These are phyloP conservation scores for Poteriospumella lacustris DNA, from an alignment of 108 stramenopile species.

Conservation along the genomic window DNA sequence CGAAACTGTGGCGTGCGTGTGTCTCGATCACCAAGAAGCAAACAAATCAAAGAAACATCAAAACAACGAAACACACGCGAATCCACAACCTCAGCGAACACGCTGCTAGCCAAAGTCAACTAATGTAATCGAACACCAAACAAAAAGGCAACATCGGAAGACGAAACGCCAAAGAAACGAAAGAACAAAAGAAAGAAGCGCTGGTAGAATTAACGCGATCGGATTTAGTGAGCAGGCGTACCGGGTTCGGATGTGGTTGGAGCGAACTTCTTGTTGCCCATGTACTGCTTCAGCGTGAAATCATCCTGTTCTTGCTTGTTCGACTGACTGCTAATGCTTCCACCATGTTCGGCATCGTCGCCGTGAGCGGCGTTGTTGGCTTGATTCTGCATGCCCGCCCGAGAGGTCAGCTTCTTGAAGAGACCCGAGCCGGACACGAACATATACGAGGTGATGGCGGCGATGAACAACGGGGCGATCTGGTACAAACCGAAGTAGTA, in stretches of 20 bases:
- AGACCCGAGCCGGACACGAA: not conserved
- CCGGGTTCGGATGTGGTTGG: not conserved
- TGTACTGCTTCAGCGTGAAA: not conserved
- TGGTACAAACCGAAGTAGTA: constrained; percentile 18
- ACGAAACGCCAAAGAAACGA: not conserved
- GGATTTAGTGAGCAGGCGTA: not conserved
- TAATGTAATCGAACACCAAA: not conserved
- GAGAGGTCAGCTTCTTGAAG: not conserved
- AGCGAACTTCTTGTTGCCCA: not conserved
- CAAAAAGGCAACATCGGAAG: not conserved
- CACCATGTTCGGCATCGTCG: not conserved
- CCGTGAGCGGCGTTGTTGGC: not conserved
- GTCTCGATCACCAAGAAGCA: no score
- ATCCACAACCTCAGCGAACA: not conserved
- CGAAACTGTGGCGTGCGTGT: no score
- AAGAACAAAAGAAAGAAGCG: no score
- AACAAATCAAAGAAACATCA: no score
- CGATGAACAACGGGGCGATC: constrained; percentile 4
- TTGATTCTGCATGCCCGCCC: not conserved
- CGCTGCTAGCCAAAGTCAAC: not conserved
- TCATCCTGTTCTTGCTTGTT: not conserved
- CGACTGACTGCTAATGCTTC: not conserved
- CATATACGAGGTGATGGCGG: not conserved
- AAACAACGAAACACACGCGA: no score
- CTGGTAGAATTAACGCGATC: no score